Evolutionary conservation across 2,329 filamentous ascomycete genomes (phyloP).

Genomic region (Alternaria triticina): DNA sequence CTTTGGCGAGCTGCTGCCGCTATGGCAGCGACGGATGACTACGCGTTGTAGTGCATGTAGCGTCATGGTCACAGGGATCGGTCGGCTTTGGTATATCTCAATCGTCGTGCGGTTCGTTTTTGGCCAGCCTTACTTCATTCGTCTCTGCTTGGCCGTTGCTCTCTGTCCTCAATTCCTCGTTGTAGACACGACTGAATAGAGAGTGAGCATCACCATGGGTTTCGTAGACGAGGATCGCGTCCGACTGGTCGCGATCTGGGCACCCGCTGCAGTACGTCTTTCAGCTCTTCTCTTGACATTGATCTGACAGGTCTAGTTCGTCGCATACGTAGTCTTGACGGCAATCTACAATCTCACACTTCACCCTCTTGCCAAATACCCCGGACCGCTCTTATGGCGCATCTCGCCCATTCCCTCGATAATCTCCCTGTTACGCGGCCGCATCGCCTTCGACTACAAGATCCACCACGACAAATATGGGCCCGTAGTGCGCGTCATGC

Average conservation of each 20-base stretch:
- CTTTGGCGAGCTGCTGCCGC: conserved; percentile 34
- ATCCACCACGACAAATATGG: conserved; percentile 41
- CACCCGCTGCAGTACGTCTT: conserved; percentile 31
- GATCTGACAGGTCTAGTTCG: conserved; percentile 19
- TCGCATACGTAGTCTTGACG: conserved; percentile 28
- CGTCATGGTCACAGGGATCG: conserved; percentile 26
- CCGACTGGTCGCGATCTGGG: conserved; percentile 27
- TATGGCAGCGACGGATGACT: conserved; percentile 6
- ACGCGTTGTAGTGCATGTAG: conserved; percentile 15
- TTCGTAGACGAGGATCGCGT: conserved; percentile 35
- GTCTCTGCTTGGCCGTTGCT: not conserved
- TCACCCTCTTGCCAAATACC: conserved; percentile 40
- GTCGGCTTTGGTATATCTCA: conserved; percentile 25
- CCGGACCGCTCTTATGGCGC: conserved; percentile 38
- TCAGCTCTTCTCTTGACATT: not conserved
- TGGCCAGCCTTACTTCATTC: not conserved
- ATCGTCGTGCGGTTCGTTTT: conserved; percentile 1
- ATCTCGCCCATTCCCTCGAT: conserved; percentile 37
- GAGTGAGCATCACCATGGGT: conserved; percentile 24
- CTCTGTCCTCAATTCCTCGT: not conserved
- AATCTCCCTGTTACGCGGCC: conserved; percentile 35
- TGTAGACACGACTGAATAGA: not conserved
- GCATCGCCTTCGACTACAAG: conserved; percentile 42
- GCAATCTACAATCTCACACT: conserved; percentile 38
- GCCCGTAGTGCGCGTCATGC: conserved; percentile 44